A percentile compares a stretch with the other conserved stretches of the same genome.
Conservation (phyloP, 2,329 filamentous ascomycete genomes). For the Coniella lustricola region DNA sequence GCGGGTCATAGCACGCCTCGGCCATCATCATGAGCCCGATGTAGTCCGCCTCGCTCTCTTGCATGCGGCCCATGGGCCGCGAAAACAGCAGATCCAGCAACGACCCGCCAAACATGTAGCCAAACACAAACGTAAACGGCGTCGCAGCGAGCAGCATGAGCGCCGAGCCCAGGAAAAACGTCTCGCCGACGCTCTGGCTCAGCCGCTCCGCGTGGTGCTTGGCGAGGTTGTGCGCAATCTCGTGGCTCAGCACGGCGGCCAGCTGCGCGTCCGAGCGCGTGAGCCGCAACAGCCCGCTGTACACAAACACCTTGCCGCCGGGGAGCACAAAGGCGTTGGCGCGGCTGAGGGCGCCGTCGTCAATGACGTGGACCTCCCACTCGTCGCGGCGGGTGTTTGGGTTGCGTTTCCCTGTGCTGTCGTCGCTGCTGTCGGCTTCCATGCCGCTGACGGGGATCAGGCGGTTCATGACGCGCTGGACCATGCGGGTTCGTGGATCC, state of each 20-base stretch:
- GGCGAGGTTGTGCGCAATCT: constrained; percentile 71
- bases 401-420: constrained; percentile 19
- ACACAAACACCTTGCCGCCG: constrained; percentile 74
- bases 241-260: constrained; percentile 70
- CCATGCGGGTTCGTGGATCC: constrained; percentile 50
- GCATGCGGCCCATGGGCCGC: constrained; percentile 60
- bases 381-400: constrained; percentile 22
- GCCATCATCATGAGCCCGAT: constrained; percentile 80
- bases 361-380: constrained; percentile 71
- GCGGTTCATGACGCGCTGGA: constrained; percentile 57
- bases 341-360: constrained; percentile 42
- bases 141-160: constrained; percentile 41
- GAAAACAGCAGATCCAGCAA: constrained; percentile 58
- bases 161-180: constrained; percentile 42
- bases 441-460: constrained; percentile 63
- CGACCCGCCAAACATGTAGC: constrained; percentile 36
- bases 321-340: constrained; percentile 74
- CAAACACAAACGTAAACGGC: constrained; percentile 35
- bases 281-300: constrained; percentile 63
- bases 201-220: constrained; percentile 60
- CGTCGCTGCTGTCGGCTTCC: constrained; percentile 23
- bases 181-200: constrained; percentile 45
- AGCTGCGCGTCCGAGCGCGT: constrained; percentile 61
- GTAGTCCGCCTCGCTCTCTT: constrained; percentile 74
- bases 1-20: constrained; percentile 68